phyloP scores from a whole-genome alignment of 768 basidiomycete species.

The Candolleomyces aberdarensis region DNA sequence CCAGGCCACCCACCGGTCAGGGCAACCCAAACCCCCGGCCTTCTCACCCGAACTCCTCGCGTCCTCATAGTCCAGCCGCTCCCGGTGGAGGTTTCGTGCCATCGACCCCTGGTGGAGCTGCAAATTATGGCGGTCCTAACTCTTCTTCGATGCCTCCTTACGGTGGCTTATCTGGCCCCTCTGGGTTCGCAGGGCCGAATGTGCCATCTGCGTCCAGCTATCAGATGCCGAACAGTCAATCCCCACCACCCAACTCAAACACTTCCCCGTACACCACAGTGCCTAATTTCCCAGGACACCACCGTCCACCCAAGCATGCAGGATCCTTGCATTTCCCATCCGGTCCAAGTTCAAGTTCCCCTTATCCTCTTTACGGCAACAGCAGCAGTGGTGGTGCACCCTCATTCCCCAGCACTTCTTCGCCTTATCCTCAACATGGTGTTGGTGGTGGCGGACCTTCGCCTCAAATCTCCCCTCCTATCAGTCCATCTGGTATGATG shows the following conservation, averaged over 20 bases:
- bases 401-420: conserved; percentile 2
- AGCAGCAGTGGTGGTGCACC: background rate
- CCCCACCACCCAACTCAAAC: background rate
- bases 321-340: background rate
- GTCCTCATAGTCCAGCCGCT: too few species aligned
- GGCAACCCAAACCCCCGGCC: too few species aligned
- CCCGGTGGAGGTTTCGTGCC: too few species aligned
- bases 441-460: conserved; percentile 6
- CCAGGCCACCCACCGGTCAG: too few species aligned
- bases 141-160: too few species aligned
- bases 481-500: conserved; percentile 1
- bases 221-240: background rate
- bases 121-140: too few species aligned
- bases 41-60: too few species aligned
- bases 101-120: too few species aligned
- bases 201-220: background rate
- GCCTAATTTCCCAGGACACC: background rate
- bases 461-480: conserved; percentile 8
- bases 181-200: background rate
- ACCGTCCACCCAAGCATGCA: background rate
- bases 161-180: background rate
- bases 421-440: background rate
- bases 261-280: background rate
- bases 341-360: background rate
- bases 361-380: background rate